Percentiles rank a stretch among this genome's conserved stretches.
Conservation (phyloP, 2,329 filamentous ascomycete genomes). For the Beauveria sp. region DNA sequence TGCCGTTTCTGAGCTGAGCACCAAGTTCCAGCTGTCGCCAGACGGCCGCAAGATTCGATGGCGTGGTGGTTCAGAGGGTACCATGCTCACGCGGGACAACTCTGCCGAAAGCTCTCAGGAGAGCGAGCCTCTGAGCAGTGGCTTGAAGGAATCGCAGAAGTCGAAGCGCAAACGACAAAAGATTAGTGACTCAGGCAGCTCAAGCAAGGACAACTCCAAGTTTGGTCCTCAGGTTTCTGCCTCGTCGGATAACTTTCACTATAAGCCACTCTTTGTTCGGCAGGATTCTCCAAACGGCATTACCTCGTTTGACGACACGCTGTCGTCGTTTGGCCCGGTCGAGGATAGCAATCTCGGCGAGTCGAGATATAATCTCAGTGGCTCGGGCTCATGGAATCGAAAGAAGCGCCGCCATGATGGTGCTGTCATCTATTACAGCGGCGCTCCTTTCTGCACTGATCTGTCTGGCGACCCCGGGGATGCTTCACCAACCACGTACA, state of each 20-base stretch:
- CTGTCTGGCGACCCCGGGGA: conserved; percentile 59
- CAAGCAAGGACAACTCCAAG: conserved; percentile 32
- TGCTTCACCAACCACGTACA: conserved; percentile 38
- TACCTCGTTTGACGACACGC: conserved; percentile 39
- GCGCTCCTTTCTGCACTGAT: conserved; percentile 73
- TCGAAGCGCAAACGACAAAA: conserved; percentile 39
- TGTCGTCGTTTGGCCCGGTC: conserved; percentile 38
- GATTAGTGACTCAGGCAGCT: conserved; percentile 28
- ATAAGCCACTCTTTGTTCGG: conserved; percentile 55
- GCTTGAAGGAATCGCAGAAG: conserved; percentile 36
- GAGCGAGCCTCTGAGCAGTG: conserved; percentile 38
- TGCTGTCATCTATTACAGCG: conserved; percentile 77
- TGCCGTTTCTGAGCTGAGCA: conserved; percentile 62
- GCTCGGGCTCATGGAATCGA: conserved; percentile 39
- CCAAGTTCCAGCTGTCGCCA: conserved; percentile 66
- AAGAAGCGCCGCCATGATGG: conserved; percentile 56
- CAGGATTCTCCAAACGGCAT: conserved; percentile 39
- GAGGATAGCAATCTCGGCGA: conserved; percentile 43
- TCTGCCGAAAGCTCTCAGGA: conserved; percentile 40
- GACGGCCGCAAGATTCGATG: conserved; percentile 76
- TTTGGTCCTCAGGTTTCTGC: conserved; percentile 29
- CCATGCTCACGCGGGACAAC: conserved; percentile 58
- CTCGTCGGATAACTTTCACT: conserved; percentile 48
- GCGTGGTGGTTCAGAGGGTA: conserved; percentile 61
- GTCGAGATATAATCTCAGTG: conserved; percentile 39